Base-by-base conservation (phyloP, 2,329 filamentous ascomycete genomes). In the Diplodia mutila region DNA sequence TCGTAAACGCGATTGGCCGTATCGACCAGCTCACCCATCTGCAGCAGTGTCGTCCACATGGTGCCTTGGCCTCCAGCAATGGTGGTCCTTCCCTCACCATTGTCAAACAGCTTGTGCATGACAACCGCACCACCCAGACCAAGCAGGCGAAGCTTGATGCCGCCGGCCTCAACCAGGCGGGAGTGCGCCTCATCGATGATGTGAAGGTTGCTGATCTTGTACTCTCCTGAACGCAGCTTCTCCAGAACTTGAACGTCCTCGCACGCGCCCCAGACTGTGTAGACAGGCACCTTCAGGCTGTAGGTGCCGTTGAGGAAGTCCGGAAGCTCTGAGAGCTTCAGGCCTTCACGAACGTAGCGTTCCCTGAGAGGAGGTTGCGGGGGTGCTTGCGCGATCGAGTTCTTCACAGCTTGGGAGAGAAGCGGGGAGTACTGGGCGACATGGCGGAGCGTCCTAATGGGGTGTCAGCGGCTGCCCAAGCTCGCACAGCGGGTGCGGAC, bases 91-190 rank as follows among this genome's bases (percentile, higher is more conserved):
- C 95, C 95, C 77, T 99, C 95, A 66, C 95, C 95, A 73, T 99
- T 99, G 80, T 99, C 95, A 76, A 99, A 99, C 21, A 99, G 88
- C 85, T 99, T 99, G 86, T 99, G 95, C 93, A 99, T 99, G 69
- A 99, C 95, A 5, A 99, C 94, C 7, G 95, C 95, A 74, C 95
- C 95, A 71, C 95, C 95, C 39, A 99, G 86, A 70, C 95, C 95
- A 34, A 99, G 87, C 61, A 99, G 86, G 75, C 95, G 91, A 71
- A 99, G 88, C 86, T 98, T 98, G 66, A 99, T 93, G 67, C 95
- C 95, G 67, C 94, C 95, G 69, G 98, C 86, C 81, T 99, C 95
- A 68, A 99, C 86, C 73, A 99, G 85, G 85, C 97, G 92, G 46
- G 95, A 98, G 79, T 94, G 94, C 65, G 95, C 94, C 84, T 99